Evolutionary conservation across 192 early-diverging fungal species (phyloP), one percentile per base, ranked within the genome.

Genomic region (Paraglomus brasilianum): DNA sequence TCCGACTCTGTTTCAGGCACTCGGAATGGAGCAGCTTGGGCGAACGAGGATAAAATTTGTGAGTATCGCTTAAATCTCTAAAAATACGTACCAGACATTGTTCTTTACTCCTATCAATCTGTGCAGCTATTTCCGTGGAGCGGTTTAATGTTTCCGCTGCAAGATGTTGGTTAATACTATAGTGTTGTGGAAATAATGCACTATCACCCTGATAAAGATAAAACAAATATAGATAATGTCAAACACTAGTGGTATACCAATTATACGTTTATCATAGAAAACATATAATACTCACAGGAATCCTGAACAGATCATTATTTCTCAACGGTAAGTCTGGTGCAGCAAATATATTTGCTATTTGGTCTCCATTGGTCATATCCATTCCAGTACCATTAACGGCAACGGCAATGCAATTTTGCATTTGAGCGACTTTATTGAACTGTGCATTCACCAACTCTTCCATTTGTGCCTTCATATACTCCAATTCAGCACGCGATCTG

Each of bases 71-170:
- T 49, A 38, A 50, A 36, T 24, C 17, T 30, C 5, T n/a, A 9
- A 19, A n/a, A 2, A 39, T 15, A 38, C 48, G 13, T 40, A 66
- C 48, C 22, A 51, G 30, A 49, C 36, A 15, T 21, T 66, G 49
- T 66, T 52, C 38, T 41, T 22, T n/a, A 51, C 5, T 6, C 52
- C 19, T 52, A n/a, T 17, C 39, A 66, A 66, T 66, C n/a, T 21
- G 24, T 22, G 63, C 47, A 30, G 13, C 63, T 8, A 66, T 66
- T 15, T 66, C 15, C 9, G 48, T 51, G 10, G 49, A 21, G 14
- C 39, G 15, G n/a, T 50, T 47, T 24, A 52, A 43, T 30, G 52
- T 39, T 22, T 44, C 46, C 4, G 13, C 14, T 9, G 63, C 21
- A 19, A 66, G 21, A 15, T 8, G 38, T 17, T 15, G 44, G 30